phyloP scores from a whole-genome alignment of 768 basidiomycete genomes.

The Leccinellum rugosiceps region DNA sequence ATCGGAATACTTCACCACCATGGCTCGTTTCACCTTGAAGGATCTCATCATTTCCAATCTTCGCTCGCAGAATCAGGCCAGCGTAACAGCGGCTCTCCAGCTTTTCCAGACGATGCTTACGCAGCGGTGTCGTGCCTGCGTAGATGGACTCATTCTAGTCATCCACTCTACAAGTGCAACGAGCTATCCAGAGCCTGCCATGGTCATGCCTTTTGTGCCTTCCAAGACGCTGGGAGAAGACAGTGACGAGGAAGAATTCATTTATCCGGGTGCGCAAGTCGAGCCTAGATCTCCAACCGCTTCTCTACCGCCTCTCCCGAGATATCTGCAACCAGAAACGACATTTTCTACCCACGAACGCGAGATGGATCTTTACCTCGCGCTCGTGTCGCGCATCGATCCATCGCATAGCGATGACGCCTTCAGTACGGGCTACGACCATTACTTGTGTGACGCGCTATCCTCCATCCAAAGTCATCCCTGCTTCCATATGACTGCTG shows the following conservation, averaged over 20 bases:
- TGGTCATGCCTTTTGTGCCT: conserved; percentile 29
- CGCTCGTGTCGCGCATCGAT: conserved; percentile 75
- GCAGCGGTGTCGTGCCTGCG: conserved; percentile 60
- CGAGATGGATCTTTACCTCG: conserved; percentile 77
- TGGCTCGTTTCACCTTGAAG: conserved; percentile 88
- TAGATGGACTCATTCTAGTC: conserved; percentile 68
- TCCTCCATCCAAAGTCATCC: conserved; percentile 62
- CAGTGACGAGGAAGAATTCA: conserved; percentile 50
- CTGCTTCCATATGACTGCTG: conserved; percentile 48
- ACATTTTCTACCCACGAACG: conserved; percentile 80
- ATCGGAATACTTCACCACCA: conserved; percentile 82
- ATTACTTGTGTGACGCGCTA: conserved; percentile 78
- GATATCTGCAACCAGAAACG: conserved; percentile 62
- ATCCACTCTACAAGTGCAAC: conserved; percentile 72
- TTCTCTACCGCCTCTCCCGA: conserved; percentile 25
- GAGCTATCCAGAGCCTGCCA: conserved; percentile 61
- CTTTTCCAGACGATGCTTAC: conserved; percentile 74
- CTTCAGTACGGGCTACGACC: conserved; percentile 83
- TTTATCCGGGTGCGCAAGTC: conserved; percentile 37
- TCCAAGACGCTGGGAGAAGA: conserved; percentile 33
- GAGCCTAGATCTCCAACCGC: conserved; percentile 14
- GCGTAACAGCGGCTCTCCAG: conserved; percentile 75
- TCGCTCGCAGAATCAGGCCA: conserved; percentile 58
- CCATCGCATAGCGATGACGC: conserved; percentile 64
- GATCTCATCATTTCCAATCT: conserved; percentile 84